phyloP scores from a whole-genome alignment of 139 green algal species.

The Closterium sp. region DNA sequence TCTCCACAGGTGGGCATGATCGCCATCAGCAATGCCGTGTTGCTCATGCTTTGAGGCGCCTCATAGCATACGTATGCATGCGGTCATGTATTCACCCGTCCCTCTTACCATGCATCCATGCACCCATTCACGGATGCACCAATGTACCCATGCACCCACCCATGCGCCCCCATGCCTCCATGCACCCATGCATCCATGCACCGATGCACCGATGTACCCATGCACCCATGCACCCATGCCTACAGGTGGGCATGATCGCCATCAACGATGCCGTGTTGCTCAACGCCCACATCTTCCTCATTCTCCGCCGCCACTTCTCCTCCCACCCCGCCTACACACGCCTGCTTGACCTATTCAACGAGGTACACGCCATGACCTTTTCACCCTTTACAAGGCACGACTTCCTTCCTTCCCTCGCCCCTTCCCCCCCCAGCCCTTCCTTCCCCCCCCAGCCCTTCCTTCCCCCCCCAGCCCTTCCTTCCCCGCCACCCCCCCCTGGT shows the following conservation, averaged over 20 bases:
- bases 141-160: no score
- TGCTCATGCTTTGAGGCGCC: no score
- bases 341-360: constrained; percentile 87
- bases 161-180: no score
- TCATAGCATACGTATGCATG: no score
- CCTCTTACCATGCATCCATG: no score
- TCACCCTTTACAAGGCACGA: no score
- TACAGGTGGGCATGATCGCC: constrained; percentile 89
- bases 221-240: neutral
- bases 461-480: neutral
- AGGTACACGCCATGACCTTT: no score
- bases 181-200: neutral
- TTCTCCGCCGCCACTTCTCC: constrained; percentile 66
- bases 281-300: constrained; percentile 89
- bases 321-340: constrained; percentile 59
- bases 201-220: neutral
- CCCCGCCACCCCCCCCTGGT: no score
- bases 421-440: neutral
- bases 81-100: no score
- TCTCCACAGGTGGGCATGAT: constrained; percentile 92
- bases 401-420: no score
- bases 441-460: no score
- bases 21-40: constrained; percentile 96
- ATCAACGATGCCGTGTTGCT: constrained; percentile 98
- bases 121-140: no score